These are phyloP conservation scores for Acanthamoeba royreba DNA, from an alignment of 208 protist genomes.

Conservation along the genomic window DNA sequence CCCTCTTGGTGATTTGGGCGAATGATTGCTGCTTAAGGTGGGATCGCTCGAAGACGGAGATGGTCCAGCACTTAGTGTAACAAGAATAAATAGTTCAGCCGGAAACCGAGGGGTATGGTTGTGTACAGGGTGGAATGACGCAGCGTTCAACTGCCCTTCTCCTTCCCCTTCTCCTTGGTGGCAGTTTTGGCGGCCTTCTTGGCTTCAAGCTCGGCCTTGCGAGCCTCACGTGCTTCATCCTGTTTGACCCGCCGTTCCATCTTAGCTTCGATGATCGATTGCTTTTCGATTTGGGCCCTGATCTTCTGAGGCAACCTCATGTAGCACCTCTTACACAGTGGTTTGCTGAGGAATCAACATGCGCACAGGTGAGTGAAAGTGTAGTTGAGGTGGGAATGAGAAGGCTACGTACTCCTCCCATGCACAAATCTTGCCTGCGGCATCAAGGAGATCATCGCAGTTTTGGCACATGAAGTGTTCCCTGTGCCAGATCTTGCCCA, in stretches of 20 bases:
- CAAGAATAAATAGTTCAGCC: too few species aligned
- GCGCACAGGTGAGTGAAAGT: too few species aligned
- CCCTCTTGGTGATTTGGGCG: too few species aligned
- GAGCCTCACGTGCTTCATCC: neutral
- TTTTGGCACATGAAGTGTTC: slow-evolving; percentile 52
- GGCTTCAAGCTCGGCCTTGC: neutral
- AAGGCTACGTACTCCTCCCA: neutral
- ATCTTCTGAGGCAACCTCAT: neutral
- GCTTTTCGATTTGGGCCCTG: neutral
- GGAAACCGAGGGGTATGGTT: too few species aligned
- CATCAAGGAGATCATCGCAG: neutral
- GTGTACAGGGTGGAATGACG: too few species aligned
- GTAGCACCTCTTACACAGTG: neutral
- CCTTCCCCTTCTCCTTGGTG: neutral
- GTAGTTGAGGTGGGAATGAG: neutral
- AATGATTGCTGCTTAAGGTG: too few species aligned
- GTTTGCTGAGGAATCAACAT: too few species aligned
- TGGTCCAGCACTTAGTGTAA: too few species aligned
- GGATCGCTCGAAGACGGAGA: too few species aligned
- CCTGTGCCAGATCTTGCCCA: slow-evolving; percentile 61
- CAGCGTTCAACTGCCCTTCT: too few species aligned
- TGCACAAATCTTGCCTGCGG: neutral
- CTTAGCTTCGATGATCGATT: neutral
- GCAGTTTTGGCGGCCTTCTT: neutral
- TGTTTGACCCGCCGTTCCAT: neutral